Conservation (phyloP, 129 eudicot genomes). For the Saposhnikovia divaricata region DNA sequence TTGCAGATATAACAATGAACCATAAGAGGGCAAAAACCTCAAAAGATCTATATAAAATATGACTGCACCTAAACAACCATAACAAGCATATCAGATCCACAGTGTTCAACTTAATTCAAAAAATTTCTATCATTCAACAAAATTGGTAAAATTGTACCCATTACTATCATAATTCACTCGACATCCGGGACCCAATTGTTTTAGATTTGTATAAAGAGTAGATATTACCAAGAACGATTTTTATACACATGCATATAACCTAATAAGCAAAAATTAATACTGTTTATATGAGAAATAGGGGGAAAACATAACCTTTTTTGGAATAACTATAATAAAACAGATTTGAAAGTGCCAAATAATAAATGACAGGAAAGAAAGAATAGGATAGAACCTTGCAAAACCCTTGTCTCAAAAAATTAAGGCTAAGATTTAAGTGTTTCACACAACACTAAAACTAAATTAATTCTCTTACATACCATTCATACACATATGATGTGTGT, state of each 20-base stretch:
- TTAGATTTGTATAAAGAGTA: not conserved
- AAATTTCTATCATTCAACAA: not conserved
- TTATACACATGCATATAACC: not conserved
- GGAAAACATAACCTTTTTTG: not conserved
- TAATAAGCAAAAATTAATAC: not conserved
- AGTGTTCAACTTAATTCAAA: not conserved
- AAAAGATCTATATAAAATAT: not conserved
- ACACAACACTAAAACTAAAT: not conserved
- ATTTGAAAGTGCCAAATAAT: not conserved
- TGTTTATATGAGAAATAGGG: not conserved
- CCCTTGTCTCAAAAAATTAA: conserved; percentile 3
- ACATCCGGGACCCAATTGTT: not conserved
- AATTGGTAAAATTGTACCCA: too few relatives aligned
- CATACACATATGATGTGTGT: not conserved
- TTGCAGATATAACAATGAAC: not conserved
- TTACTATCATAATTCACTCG: not conserved
- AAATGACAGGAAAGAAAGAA: not conserved
- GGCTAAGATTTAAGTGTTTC: not conserved
- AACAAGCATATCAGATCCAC: not conserved
- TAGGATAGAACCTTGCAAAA: not conserved
- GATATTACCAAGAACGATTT: not conserved
- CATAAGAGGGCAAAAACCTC: not conserved
- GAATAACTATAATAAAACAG: not conserved
- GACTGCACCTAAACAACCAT: not conserved
- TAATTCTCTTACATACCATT: not conserved